These are phyloP conservation scores for Chrysoporthe cubensis DNA, from an alignment of 2,329 filamentous ascomycete species.

Conservation along the genomic window DNA sequence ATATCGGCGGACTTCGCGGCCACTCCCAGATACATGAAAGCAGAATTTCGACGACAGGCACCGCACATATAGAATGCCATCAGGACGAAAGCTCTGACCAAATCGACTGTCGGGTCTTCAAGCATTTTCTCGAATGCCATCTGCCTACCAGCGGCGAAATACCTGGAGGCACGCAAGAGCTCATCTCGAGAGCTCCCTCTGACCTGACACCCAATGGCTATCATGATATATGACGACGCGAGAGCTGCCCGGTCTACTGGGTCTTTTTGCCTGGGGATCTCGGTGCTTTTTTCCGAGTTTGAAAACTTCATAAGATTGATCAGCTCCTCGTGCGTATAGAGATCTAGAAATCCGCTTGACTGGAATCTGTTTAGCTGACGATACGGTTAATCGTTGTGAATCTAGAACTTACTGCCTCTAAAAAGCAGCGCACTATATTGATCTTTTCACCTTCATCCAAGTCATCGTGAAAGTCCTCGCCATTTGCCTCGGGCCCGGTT, in stretches of 20 bases:
- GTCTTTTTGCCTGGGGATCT: not conserved
- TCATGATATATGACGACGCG: constrained; percentile 27
- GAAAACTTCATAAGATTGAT: constrained; percentile 13
- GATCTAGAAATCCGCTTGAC: constrained; percentile 23
- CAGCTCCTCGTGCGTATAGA: constrained; percentile 17
- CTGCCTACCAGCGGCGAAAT: constrained; percentile 32
- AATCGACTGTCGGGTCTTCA: constrained; percentile 56
- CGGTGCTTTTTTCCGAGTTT: not conserved
- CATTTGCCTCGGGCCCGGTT: constrained; percentile 11
- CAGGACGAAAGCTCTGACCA: constrained; percentile 56
- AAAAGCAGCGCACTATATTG: constrained; percentile 6
- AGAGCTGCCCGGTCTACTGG: constrained; percentile 12
- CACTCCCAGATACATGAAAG: constrained; percentile 66
- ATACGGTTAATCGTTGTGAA: not conserved
- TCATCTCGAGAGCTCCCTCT: constrained; percentile 26
- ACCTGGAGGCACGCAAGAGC: constrained; percentile 24
- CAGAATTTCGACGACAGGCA: constrained; percentile 61
- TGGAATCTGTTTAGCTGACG: not conserved
- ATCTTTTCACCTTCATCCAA: constrained; percentile 11
- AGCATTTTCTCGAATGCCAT: constrained; percentile 54
- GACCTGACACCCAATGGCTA: constrained; percentile 33
- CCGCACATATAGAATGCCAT: constrained; percentile 65
- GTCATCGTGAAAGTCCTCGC: constrained; percentile 5
- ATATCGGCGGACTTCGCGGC: constrained; percentile 61
- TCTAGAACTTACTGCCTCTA: constrained; percentile 18